Conservation (phyloP, 129 eudicot genomes). For the Oenanthe sinensis region DNA sequence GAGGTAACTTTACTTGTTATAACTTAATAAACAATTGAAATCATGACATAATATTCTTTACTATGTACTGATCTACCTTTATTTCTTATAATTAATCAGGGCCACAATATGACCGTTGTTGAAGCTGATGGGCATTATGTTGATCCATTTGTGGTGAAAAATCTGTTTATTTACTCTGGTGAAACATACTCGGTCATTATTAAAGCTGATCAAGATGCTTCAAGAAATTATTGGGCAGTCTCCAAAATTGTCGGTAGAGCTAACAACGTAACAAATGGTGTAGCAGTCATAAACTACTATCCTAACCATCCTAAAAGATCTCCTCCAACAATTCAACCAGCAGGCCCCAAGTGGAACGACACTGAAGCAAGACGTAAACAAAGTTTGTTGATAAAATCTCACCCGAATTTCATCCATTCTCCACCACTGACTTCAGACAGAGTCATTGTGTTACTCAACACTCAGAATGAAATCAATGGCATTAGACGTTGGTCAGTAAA, state of each 20-base stretch:
- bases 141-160: constrained; percentile 67
- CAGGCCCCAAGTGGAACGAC: constrained; percentile 64
- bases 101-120: constrained; percentile 85
- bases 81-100: constrained; percentile 24
- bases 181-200: constrained; percentile 79
- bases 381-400: constrained; percentile 47
- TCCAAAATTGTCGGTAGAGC: constrained; percentile 50
- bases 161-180: constrained; percentile 80
- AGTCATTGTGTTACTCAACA: constrained; percentile 57
- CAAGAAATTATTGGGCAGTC: constrained; percentile 71
- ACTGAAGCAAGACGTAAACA: constrained; percentile 32
- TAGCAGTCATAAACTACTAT: constrained; percentile 71
- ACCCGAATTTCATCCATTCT: constrained; percentile 30
- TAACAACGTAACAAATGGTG: constrained; percentile 50
- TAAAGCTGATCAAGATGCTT: constrained; percentile 68
- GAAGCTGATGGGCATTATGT: constrained; percentile 88
- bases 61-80: not conserved
- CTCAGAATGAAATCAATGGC: constrained; percentile 57
- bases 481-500: constrained; percentile 58
- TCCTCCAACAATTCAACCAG: constrained; percentile 65
- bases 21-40: not conserved
- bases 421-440: constrained; percentile 64
- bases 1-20: constrained; percentile 36
- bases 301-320: constrained; percentile 56
- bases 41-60: not conserved